These are phyloP conservation scores for Colletotrichum sp. DNA, from an alignment of 2,329 filamentous ascomycete genomes.

Conservation along the genomic window DNA sequence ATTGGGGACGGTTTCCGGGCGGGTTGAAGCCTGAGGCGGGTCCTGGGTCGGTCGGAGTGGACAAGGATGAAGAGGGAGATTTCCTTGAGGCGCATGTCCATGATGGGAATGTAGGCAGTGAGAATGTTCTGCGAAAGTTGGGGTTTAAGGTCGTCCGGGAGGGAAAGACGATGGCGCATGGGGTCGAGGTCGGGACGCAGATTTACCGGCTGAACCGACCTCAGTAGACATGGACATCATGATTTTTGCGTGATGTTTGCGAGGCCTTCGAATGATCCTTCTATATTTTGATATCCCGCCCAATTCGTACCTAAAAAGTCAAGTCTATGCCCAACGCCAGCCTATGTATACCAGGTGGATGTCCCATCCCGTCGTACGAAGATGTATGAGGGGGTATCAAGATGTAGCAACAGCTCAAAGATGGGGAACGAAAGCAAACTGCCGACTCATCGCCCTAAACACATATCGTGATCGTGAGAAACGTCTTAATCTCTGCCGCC, in stretches of 20 bases:
- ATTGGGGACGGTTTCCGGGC: neutral
- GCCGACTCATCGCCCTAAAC: neutral
- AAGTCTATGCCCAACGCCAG: neutral
- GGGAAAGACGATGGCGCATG: neutral
- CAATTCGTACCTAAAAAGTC: neutral
- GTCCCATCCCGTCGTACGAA: constrained; percentile 1
- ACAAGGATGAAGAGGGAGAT: neutral
- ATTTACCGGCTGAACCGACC: neutral
- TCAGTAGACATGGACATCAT: accelerated
- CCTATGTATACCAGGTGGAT: neutral
- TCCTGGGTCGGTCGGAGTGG: accelerated
- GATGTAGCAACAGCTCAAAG: constrained; percentile 3
- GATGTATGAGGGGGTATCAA: constrained; percentile 4
- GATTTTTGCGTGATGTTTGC: neutral
- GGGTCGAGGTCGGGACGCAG: neutral
- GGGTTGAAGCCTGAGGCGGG: accelerated
- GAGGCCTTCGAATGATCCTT: neutral
- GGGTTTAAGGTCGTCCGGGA: neutral
- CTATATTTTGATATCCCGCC: neutral
- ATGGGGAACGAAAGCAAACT: neutral
- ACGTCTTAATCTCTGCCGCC: neutral
- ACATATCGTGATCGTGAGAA: neutral
- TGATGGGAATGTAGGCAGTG: neutral
- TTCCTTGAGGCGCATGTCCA: neutral
- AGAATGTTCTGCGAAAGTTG: neutral